phyloP scores from a whole-genome alignment of 495 filamentous ascomycete species.

The Clavariopsis aquatica region DNA sequence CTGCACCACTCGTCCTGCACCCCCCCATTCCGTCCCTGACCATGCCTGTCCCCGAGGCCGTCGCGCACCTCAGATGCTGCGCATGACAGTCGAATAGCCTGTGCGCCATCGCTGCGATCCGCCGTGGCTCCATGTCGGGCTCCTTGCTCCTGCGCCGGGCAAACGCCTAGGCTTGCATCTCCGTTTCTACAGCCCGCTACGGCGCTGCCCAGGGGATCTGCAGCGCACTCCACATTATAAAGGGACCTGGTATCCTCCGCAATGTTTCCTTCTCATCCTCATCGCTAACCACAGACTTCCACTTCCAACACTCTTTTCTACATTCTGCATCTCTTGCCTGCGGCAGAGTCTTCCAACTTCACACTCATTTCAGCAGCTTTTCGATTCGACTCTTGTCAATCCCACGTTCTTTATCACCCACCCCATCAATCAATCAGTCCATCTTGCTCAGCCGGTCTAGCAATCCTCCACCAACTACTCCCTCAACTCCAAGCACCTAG shows the following conservation, averaged over 20 bases:
- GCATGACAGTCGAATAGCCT: slow-evolving; percentile 27
- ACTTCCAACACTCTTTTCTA: slow-evolving; percentile 22
- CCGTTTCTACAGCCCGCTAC: slow-evolving; percentile 22
- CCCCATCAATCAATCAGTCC: slow-evolving; percentile 1
- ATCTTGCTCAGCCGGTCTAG: slow-evolving; percentile 39
- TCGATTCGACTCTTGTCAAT: slow-evolving; percentile 13
- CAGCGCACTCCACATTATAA: slow-evolving; percentile 22
- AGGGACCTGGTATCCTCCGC: slow-evolving; percentile 2
- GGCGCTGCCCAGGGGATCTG: not conserved
- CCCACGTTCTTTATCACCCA: slow-evolving; percentile 7
- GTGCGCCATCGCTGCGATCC: slow-evolving; percentile 24
- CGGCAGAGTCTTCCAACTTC: slow-evolving; percentile 30
- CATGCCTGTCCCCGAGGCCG: slow-evolving; percentile 10
- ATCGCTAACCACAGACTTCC: slow-evolving; percentile 21
- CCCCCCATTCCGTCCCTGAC: slow-evolving; percentile 6
- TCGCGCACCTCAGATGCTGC: not conserved
- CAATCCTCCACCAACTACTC: slow-evolving; percentile 34
- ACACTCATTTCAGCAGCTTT: slow-evolving; percentile 32
- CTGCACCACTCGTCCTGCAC: slow-evolving; percentile 20
- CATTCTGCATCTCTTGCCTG: slow-evolving; percentile 36
- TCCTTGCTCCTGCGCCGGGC: slow-evolving; percentile 5
- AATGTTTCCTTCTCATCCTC: slow-evolving; percentile 28
- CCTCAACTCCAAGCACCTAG: not conserved
- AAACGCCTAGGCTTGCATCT: not conserved
- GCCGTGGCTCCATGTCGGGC: slow-evolving; percentile 14